Evolutionary conservation across 495 filamentous ascomycete species (phyloP).

Genomic region (Penicillium goetzii): DNA sequence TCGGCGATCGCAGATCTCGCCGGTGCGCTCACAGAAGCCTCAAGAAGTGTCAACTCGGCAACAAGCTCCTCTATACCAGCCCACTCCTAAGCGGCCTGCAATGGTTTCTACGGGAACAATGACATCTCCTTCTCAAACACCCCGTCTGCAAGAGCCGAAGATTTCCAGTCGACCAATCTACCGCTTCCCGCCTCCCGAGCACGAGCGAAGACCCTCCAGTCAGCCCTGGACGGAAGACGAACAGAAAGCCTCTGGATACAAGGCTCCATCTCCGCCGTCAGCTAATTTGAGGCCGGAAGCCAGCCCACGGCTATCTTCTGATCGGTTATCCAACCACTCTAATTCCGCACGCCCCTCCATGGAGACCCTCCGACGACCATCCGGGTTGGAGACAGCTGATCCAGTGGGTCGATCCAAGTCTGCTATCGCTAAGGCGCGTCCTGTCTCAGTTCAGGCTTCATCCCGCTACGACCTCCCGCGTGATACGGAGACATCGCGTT

Average conservation of each 20-base stretch:
- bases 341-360: slow-evolving; percentile 79
- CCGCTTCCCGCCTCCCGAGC: slow-evolving; percentile 61
- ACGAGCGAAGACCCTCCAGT: slow-evolving; percentile 60
- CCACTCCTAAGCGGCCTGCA: slow-evolving; percentile 59
- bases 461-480: slow-evolving; percentile 77
- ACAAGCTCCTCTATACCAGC: slow-evolving; percentile 57
- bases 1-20: slow-evolving; percentile 36
- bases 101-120: slow-evolving; percentile 97
- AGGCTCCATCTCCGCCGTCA: slow-evolving; percentile 38
- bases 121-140: slow-evolving; percentile 75
- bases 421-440: slow-evolving; percentile 64
- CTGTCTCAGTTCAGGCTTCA: slow-evolving; percentile 76
- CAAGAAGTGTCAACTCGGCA: slow-evolving; percentile 30
- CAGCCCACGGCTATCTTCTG: slow-evolving; percentile 54
- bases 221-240: slow-evolving; percentile 46
- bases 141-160: slow-evolving; percentile 49
- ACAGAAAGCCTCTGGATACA: slow-evolving; percentile 17
- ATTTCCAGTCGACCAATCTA: slow-evolving; percentile 58
- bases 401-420: slow-evolving; percentile 63
- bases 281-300: slow-evolving; percentile 43
- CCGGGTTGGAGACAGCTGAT: slow-evolving; percentile 62
- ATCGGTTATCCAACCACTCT: slow-evolving; percentile 53
- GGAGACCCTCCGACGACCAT: slow-evolving; percentile 67
- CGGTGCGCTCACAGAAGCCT: slow-evolving; percentile 27
- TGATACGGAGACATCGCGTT: slow-evolving; percentile 57